Evolutionary conservation across 2,329 filamentous ascomycete species (phyloP), one percentile per base, ranked within the genome.

Genomic region (Fusarium austroafricanum): DNA sequence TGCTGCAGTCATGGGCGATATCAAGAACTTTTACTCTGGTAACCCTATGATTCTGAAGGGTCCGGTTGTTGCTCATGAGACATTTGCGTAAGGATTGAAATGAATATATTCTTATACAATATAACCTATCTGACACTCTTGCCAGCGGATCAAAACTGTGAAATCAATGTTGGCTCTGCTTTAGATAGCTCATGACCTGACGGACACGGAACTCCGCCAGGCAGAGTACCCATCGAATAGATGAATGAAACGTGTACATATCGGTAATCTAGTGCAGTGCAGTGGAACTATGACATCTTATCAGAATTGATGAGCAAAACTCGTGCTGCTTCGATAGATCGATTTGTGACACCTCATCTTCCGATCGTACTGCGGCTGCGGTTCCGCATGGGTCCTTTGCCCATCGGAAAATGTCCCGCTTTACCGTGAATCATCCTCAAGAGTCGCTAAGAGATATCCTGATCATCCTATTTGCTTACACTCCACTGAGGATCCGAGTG

Each of bases 11-110:
- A 70, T 75, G 55, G 71, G 61, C 0, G 73, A 75, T n/a, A 67
- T 75, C 29, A 62, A 67, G 47, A 73, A 73, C 65, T 39, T 55
- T 35, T 46, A 70, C 55, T 4, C 15, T 43, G 66, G 40, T 18
- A 21, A 43, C 10, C 72, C 73, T 3, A 20, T 73, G 6, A 10
- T 74, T 3, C 46, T 74, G 0, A 75, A 71, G 68, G 73, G 73
- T 18, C 51, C 52, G 4, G 38, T 70, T 17, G 67, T 70, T 1
- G 54, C 56, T 8, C 29, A 26, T 14, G 39, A 69, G 50, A 29
- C 21, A 40, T 29, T 70, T 29, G 26, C 7, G 49, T 59, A 40
- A 42, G 52, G 28, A 10, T 12, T 40, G 7, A 35, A 5, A 33
- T 21, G 15, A 17, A 29, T 20, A 51, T 11, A 39, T 6, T 17